Percentiles rank a stretch among this genome's conserved stretches.
phyloP scores from a whole-genome alignment of 2,329 filamentous ascomycete species.

The Albophoma yamanashiensis region DNA sequence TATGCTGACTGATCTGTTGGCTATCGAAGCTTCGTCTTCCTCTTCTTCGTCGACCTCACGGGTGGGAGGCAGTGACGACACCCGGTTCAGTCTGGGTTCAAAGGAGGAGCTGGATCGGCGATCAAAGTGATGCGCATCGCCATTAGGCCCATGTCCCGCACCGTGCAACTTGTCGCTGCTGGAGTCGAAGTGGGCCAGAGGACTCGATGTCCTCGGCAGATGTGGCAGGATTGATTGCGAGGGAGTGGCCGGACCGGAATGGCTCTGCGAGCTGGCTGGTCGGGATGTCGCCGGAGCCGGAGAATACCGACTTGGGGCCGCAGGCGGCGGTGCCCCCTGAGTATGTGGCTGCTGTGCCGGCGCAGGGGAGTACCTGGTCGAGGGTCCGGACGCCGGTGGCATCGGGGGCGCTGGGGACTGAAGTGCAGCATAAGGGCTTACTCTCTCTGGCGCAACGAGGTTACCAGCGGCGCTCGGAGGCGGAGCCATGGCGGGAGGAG shows the following conservation, averaged over 20 bases:
- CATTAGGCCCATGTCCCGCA: conserved; percentile 13
- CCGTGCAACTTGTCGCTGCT: conserved; percentile 27
- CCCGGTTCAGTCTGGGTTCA: conserved; percentile 42
- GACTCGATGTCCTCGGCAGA: conserved; percentile 55
- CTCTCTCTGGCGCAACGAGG: conserved; percentile 42
- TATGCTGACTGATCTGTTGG: conserved; percentile 14
- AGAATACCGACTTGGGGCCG: conserved; percentile 40
- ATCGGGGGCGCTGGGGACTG: conserved; percentile 22
- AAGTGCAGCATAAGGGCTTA: conserved; percentile 42
- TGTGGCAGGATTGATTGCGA: conserved; percentile 42
- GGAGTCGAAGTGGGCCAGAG: conserved; percentile 52
- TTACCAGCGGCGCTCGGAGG: conserved; percentile 19
- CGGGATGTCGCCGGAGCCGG: conserved; percentile 32
- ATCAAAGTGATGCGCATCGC: conserved; percentile 31
- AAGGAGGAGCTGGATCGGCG: conserved; percentile 42
- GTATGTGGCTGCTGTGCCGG: conserved; percentile 28
- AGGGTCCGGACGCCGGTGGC: conserved; percentile 22
- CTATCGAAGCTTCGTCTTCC: conserved; percentile 13
- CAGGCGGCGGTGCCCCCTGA: conserved; percentile 27
- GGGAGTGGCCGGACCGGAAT: conserved; percentile 20
- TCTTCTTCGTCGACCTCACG: conserved; percentile 52
- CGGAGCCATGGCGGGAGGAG: conserved; percentile 12
- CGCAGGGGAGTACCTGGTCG: conserved; percentile 53
- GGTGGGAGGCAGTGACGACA: conserved; percentile 49
- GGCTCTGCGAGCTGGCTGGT: conserved; percentile 29